Conservation (phyloP, 2,329 filamentous ascomycete genomes). For the Cercospora sp. region DNA sequence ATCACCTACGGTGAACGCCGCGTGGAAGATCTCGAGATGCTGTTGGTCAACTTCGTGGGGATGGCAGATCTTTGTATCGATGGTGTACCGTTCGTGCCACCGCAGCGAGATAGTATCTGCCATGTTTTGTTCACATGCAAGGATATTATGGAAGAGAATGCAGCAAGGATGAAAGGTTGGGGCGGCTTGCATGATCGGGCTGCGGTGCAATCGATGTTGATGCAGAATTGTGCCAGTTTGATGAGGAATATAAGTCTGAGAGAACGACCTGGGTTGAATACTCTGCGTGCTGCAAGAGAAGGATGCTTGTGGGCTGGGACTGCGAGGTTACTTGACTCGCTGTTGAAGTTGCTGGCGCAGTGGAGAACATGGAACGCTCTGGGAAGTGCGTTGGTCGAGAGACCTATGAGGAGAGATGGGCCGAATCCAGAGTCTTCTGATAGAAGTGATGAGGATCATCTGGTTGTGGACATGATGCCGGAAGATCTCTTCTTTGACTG, state of each 20-base stretch:
- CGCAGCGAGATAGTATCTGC: background rate
- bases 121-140: background rate
- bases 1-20: background rate
- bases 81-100: background rate
- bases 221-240: background rate
- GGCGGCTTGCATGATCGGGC: background rate
- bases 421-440: background rate
- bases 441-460: background rate
- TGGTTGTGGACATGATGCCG: background rate
- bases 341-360: background rate
- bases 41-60: background rate
- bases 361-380: background rate
- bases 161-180: background rate
- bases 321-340: background rate
- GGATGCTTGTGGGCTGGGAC: background rate
- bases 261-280: background rate
- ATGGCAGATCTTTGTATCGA: background rate
- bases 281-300: background rate
- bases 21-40: background rate
- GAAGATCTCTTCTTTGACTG: background rate
- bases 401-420: background rate
- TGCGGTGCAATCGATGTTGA: background rate
- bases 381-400: background rate
- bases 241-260: background rate
- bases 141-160: background rate